These are phyloP conservation scores for Phytophthora lateralis DNA, from an alignment of 352 stramenopile genomes.

Conservation along the genomic window DNA sequence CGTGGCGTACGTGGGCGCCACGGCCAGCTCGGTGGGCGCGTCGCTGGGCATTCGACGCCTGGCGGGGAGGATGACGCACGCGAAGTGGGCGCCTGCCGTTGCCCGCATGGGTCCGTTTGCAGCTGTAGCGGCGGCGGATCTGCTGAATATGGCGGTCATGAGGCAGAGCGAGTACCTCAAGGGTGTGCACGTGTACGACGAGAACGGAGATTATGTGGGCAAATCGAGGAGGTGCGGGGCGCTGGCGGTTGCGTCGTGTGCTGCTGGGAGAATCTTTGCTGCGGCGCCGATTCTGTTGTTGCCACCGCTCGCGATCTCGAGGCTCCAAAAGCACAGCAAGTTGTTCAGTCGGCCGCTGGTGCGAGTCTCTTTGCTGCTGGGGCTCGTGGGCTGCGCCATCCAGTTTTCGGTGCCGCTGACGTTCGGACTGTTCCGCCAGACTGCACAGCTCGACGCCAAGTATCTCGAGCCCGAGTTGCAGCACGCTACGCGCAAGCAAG, in stretches of 20 bases:
- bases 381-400: slow-evolving; percentile 75
- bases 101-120: slow-evolving; percentile 77
- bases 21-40: slow-evolving; percentile 72
- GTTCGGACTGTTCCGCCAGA: slow-evolving; percentile 87
- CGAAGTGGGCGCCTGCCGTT: slow-evolving; percentile 53
- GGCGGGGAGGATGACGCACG: slow-evolving; percentile 53
- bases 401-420: slow-evolving; percentile 87
- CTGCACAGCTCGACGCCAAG: slow-evolving; percentile 63
- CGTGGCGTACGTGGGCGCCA: slow-evolving; percentile 74
- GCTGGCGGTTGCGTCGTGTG: slow-evolving; percentile 77
- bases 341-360: slow-evolving; percentile 49
- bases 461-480: slow-evolving; percentile 75
- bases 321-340: slow-evolving; percentile 50
- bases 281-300: slow-evolving; percentile 81
- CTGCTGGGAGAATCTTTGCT: slow-evolving; percentile 77
- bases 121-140: slow-evolving; percentile 80
- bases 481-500: slow-evolving; percentile 36
- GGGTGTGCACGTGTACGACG: slow-evolving; percentile 83
- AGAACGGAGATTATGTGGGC: slow-evolving; percentile 76
- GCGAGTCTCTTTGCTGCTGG: slow-evolving; percentile 69
- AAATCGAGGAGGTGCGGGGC: slow-evolving; percentile 77
- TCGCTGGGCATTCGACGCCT: slow-evolving; percentile 72
- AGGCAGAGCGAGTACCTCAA: slow-evolving; percentile 84
- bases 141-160: slow-evolving; percentile 89
- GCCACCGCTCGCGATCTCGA: slow-evolving; percentile 67